Evolutionary conservation across 148 eudicot genomes (phyloP), one percentile per base, ranked within the genome.

Genomic region (Cornus florida): DNA sequence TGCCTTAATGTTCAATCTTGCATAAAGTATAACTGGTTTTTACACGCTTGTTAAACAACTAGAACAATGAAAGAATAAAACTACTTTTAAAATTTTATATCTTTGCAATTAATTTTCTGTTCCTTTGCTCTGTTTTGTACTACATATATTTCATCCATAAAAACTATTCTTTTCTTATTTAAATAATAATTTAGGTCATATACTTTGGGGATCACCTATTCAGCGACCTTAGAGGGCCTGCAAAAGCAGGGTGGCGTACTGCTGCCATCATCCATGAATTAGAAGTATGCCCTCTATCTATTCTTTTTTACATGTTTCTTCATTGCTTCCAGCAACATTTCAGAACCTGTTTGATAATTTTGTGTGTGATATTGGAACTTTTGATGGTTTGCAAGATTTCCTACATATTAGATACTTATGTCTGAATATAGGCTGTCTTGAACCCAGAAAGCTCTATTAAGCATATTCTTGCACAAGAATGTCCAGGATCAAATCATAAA

Each of bases 171-270:
- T 77, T 62, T 72, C 59, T 76, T 56, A 62, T 62, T 78, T 77
- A 32, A 19, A 56, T 43, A 57, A 62, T 73, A 72, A 17, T 77
- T 48, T 82, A 96, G 99, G 99, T 97, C 76, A 97, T 97, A 80
- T 97, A 97, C 86, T 97, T 94, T 84, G 99, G 99, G 69, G 99
- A 97, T 89, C 99, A 94, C 82, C 87, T 97, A 64, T 94, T 94
- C 77, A 97, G 99, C 76, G 99, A 97, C 81, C 87, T 97, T 7
- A 90, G 99, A 84, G 99, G 99, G 71, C 99, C 99, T 85, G 84
- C 98, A 71, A 94, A 91, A 84, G 93, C 97, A 11, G 99, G 99
- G 24, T 97, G 99, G 99, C 94, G 93, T 80, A 97, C 99, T 71
- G 99, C 99, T 86, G 99, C 98, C 73, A 92, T 97, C 80, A 88